Base-by-base conservation (phyloP, 257 asterid genomes). In the Paulownia fortunei region DNA sequence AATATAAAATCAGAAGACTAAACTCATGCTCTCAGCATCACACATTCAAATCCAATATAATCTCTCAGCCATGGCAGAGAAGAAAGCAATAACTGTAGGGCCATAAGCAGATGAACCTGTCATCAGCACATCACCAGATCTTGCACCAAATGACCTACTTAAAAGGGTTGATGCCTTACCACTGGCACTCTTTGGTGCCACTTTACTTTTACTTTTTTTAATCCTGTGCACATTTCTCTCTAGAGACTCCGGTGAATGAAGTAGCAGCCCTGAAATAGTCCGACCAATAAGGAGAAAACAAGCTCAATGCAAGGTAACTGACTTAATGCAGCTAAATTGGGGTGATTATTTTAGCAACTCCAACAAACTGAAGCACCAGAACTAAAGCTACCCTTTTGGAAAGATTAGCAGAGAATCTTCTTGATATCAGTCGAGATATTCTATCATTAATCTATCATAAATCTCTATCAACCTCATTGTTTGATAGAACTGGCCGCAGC, bases 1-100 rank as follows among this genome's bases (percentile, higher is more conserved):
- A 39, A 26, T 4, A 16, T 5, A 26, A 70, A 76, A 54, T 7
- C 2, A 64, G 19, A 19, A 36, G 13, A 55, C 16, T 21, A 44
- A 18, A 24, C 42, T 51, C 39, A 34, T 76, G 74, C 27, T 36
- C 66, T 56, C 47, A 76, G 42, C 81, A 60, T 42, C 30, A 44
- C 30, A 44, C 60, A 39, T n/a, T 55, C 42, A 65, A 67, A 54
- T 37, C 47, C 60, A 27, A 60, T 37, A 52, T 37, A 64, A 8
- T 67, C 37, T 39, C 51, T 11, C 21, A 47, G 47, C 52, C 41
- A 56, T 30, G 69, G 0, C 21, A 34, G 54, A 6, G 11, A 64
- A 15, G 76, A 76, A 66, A 44, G 76, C 19, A 67, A 36, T 51
- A 39, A 76, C 66, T 54, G n/a, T 8, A 49, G 51, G 59, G 69